Conservation (phyloP, 1,139 yeast genomes). For the Suhomyces bribrorum region DNA sequence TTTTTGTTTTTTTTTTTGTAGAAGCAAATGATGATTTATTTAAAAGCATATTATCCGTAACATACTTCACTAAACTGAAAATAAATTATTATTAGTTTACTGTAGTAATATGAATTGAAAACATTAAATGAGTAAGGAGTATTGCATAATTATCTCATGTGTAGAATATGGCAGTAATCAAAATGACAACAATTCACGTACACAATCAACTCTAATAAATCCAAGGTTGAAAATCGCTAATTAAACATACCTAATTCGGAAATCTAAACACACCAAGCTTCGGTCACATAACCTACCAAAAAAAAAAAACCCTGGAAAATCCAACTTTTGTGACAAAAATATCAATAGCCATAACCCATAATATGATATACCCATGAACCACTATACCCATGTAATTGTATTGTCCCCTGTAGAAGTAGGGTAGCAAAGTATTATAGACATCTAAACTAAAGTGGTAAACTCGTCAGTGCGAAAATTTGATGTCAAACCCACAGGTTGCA, state of each 20-base stretch:
- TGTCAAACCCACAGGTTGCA: slow-evolving; percentile 10
- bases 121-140: background rate
- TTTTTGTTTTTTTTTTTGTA: background rate
- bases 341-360: too few relatives aligned
- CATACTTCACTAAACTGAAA: background rate
- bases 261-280: slow-evolving; percentile 2
- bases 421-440: too few relatives aligned
- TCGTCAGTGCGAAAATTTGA: background rate
- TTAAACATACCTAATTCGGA: slow-evolving; percentile 3
- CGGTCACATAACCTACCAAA: background rate
- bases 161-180: too few relatives aligned
- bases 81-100: background rate
- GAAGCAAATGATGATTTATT: background rate
- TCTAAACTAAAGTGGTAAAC: too few relatives aligned
- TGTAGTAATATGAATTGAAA: background rate
- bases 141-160: background rate
- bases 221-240: background rate
- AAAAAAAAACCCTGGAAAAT: too few relatives aligned
- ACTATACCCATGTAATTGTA: too few relatives aligned
- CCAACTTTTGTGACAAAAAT: too few relatives aligned
- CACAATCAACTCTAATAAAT: background rate
- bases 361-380: too few relatives aligned
- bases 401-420: too few relatives aligned
- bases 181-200: too few relatives aligned
- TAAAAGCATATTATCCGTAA: background rate